A percentile compares a stretch with the other conserved stretches of the same genome.
phyloP scores from a whole-genome alignment of 768 basidiomycete genomes.

The Lactarius pseudohatsudake region DNA sequence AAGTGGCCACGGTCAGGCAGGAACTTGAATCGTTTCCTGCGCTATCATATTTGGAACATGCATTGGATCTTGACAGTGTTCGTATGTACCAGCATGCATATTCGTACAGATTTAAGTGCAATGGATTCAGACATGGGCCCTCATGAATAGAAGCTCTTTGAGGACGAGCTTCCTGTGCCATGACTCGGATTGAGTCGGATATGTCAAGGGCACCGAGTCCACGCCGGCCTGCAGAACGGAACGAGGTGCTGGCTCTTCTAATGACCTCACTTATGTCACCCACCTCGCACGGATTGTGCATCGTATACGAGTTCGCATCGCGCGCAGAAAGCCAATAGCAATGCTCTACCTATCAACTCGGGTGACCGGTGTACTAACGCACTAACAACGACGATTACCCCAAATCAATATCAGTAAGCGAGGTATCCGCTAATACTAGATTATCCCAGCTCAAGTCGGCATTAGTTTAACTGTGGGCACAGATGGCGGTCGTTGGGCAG shows the following conservation, averaged over 20 bases:
- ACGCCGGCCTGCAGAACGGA: too few species aligned
- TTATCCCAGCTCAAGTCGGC: neutral
- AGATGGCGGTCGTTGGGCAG: neutral
- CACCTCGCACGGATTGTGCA: neutral
- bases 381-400: neutral
- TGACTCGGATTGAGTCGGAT: neutral
- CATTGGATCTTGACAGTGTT: too few species aligned
- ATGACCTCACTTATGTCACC: neutral
- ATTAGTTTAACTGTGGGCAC: neutral
- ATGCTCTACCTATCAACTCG: neutral
- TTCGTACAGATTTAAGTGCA: too few species aligned
- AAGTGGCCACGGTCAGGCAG: too few species aligned
- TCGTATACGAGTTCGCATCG: neutral
- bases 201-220: neutral
- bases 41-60: too few species aligned
- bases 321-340: neutral
- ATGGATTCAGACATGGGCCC: too few species aligned
- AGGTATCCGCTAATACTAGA: too few species aligned
- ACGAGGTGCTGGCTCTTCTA: too few species aligned
- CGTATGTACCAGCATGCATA: too few species aligned
- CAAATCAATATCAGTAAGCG: too few species aligned
- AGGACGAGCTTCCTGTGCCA: neutral
- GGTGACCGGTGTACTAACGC: neutral
- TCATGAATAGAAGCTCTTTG: too few species aligned
- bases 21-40: too few species aligned